A percentile compares a stretch with the other conserved stretches of the same genome.
These are phyloP conservation scores for Diaporthe helianthi DNA, from an alignment of 2,329 filamentous ascomycete species.

Conservation along the genomic window DNA sequence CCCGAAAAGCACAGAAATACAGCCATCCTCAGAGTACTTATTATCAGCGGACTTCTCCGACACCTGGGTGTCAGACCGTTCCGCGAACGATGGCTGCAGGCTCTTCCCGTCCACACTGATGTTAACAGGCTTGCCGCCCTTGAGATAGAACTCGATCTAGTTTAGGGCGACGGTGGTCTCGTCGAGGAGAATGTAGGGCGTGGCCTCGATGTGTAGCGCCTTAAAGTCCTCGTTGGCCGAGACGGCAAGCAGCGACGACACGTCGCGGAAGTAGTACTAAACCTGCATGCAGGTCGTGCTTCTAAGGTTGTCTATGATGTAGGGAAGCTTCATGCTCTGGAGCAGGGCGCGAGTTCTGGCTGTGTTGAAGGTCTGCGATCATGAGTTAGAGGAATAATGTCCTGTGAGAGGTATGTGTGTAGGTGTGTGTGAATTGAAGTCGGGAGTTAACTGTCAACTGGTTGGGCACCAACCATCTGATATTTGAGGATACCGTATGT, in stretches of 20 bases:
- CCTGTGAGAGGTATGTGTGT: background rate
- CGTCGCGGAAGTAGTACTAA: background rate
- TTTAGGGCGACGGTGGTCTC: background rate
- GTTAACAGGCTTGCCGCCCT: background rate
- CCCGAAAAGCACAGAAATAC: background rate
- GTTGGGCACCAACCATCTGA: background rate
- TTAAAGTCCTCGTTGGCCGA: background rate
- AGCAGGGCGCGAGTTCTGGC: conserved; percentile 2
- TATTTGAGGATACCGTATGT: background rate
- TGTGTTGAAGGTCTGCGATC: conserved; percentile 2
- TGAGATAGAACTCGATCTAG: background rate
- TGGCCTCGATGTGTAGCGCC: background rate
- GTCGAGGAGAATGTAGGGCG: background rate
- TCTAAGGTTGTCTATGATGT: conserved; percentile 1
- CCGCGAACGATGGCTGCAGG: conserved; percentile 12
- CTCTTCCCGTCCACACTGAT: background rate
- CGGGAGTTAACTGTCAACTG: too few relatives aligned
- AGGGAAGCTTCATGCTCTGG: background rate
- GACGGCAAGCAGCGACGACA: background rate
- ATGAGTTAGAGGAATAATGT: background rate
- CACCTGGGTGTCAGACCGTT: conserved; percentile 2
- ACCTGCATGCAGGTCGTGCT: conserved; percentile 14
- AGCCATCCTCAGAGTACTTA: background rate
- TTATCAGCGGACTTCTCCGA: conserved; percentile 1
- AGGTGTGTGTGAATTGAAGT: too few relatives aligned